A percentile compares a stretch with the other conserved stretches of the same genome.
Evolutionary conservation across 495 filamentous ascomycete species (phyloP).

Genomic region (Aspergillus taichungensis): DNA sequence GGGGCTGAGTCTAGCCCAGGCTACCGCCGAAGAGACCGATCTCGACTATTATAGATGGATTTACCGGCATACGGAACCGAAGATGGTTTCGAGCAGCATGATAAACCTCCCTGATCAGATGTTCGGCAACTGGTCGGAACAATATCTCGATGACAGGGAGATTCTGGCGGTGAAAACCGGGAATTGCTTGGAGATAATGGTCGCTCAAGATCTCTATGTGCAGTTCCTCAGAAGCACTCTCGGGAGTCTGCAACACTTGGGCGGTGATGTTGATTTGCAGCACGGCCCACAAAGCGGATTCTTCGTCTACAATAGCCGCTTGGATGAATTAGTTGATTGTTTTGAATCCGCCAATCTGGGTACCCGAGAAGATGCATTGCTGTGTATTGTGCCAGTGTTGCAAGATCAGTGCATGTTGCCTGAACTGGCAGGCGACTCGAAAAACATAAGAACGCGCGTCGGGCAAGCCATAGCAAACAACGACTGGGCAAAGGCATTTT

Average conservation of each 20-base stretch:
- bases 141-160: conserved; percentile 4
- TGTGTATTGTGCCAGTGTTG: conserved; percentile 27
- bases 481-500: conserved; percentile 20
- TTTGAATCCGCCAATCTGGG: conserved; percentile 20
- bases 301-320: conserved; percentile 9
- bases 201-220: conserved; percentile 32
- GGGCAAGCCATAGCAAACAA: conserved; percentile 3
- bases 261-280: conserved; percentile 12
- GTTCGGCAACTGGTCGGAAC: conserved; percentile 16
- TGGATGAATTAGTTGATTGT: conserved; percentile 19
- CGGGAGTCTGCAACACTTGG: conserved; percentile 5
- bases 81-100: conserved; percentile 14
- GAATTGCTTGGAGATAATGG: conserved; percentile 20
- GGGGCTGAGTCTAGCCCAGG: conserved; percentile 17
- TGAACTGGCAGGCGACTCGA: conserved; percentile 16
- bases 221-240: conserved; percentile 19
- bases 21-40: conserved; percentile 14
- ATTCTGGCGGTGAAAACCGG: conserved; percentile 19
- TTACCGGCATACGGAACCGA: conserved; percentile 20
- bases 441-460: conserved; percentile 6
- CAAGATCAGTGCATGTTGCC: conserved; percentile 16
- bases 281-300: conserved; percentile 10
- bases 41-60: conserved; percentile 35
- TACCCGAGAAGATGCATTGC: conserved; percentile 25
- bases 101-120: conserved; percentile 12